phyloP scores from a whole-genome alignment of 257 asterid genomes.

The Petrea volubilis region DNA sequence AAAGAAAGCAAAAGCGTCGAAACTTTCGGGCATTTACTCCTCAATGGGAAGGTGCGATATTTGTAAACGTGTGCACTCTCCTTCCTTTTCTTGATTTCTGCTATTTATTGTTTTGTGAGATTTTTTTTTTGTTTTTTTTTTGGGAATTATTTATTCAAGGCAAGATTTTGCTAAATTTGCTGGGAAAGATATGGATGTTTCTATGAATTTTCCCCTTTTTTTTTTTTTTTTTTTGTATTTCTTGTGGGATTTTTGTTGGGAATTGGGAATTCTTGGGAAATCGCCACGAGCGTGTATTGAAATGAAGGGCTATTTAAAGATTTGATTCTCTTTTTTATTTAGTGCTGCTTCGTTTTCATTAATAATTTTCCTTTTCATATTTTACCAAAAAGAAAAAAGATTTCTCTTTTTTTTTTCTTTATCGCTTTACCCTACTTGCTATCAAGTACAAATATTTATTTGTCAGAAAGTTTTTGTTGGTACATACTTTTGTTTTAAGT shows the following conservation, averaged over 20 bases:
- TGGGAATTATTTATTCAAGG: conserved; percentile 8
- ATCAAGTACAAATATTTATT: too few species aligned
- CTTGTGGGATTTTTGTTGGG: conserved; percentile 24
- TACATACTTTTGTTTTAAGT: too few species aligned
- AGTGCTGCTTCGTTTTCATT: too few species aligned
- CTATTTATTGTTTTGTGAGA: too few species aligned
- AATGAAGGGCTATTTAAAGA: too few species aligned
- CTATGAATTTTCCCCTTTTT: neutral
- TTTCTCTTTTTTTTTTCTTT: too few species aligned
- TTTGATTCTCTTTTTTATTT: neutral
- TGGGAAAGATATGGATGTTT: conserved; percentile 4
- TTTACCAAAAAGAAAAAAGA: too few species aligned
- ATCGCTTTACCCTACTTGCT: too few species aligned
- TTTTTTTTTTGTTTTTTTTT: too few species aligned
- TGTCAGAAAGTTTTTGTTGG: too few species aligned
- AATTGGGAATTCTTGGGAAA: conserved; percentile 34
- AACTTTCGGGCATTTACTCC: conserved; percentile 20
- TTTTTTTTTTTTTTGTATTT: too few species aligned
- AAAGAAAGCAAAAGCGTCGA: conserved; percentile 27
- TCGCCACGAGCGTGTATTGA: conserved; percentile 30
- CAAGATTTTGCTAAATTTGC: conserved; percentile 13
- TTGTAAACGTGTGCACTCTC: conserved; percentile 30
- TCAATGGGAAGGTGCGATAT: conserved; percentile 20
- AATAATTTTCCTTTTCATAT: too few species aligned
- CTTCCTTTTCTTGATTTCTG: conserved; percentile 5